Percentiles rank a stretch among this genome's conserved stretches.
Conservation (phyloP, 768 basidiomycete species). For the Gloeostereum incarnatum region DNA sequence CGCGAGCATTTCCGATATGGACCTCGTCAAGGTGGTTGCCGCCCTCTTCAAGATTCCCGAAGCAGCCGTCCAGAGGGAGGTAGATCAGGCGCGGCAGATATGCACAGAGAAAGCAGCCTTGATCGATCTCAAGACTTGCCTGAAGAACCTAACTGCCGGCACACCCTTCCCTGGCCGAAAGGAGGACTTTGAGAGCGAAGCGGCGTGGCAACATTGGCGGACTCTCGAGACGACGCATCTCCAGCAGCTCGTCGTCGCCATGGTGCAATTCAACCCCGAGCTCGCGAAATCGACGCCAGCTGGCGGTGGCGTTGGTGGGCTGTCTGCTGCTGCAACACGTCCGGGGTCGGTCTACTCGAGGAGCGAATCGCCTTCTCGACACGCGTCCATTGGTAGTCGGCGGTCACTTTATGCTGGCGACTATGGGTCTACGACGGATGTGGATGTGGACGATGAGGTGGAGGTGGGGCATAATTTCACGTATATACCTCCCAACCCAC, state of each 20-base stretch:
- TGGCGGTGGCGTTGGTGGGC: too few species aligned
- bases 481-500: constrained; percentile 85
- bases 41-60: constrained; percentile 69
- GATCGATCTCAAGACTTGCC: constrained; percentile 82
- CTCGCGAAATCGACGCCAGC: constrained; percentile 71
- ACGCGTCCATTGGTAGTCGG: constrained; percentile 59
- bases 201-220: constrained; percentile 80
- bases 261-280: constrained; percentile 82
- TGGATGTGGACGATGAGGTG: constrained; percentile 59
- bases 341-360: constrained; percentile 50
- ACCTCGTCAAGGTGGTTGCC: constrained; percentile 60
- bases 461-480: constrained; percentile 74
- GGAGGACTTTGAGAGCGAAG: constrained; percentile 79
- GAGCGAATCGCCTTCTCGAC: constrained; percentile 32
- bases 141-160: constrained; percentile 87
- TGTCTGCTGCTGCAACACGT: constrained; percentile 35
- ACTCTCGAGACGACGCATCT: constrained; percentile 74
- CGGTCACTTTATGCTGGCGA: constrained; percentile 49
- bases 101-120: constrained; percentile 87
- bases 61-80: constrained; percentile 59
- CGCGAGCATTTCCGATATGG: constrained; percentile 63
- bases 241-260: constrained; percentile 80
- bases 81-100: constrained; percentile 50
- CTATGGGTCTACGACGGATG: constrained; percentile 21
- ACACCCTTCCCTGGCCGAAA: constrained; percentile 75